Base-by-base conservation (phyloP, 768 basidiomycete genomes). In the Lactarius indigo region DNA sequence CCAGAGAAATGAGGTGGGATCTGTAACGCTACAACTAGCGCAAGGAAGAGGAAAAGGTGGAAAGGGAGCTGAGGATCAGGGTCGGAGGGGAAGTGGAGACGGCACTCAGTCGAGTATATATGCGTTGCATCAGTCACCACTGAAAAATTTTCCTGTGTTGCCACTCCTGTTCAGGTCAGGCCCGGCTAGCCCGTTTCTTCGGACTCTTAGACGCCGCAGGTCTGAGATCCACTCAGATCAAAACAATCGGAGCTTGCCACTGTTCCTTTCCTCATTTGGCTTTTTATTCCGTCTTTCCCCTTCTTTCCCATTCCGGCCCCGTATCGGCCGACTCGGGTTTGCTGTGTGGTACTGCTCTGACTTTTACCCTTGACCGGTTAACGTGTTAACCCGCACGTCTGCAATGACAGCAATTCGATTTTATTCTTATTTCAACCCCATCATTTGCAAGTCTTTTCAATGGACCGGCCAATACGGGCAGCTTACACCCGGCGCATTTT, bases 211-310 rank as follows among this genome's bases (percentile, higher is more conserved):
- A 42, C 59, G 54, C 64, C 47, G 58, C 41, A 44, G 2, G 6
- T 8, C 33, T 20, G n/a, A 65, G 64, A 65, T 65, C 6, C 47
- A 26, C 15, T 47, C 31, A 47, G 59, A 65, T 66, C 31, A 12
- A 57, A 65, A 56, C 54, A 50, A 37, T 57, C 65, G 65, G 65
- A 62, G n/a, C 61, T 58, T 66, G 50, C 50, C 60, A 61, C 47
- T 28, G 23, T 37, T 28, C 20, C 18, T 47, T 50, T 50, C 30
- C 28, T 18, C 13, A 23, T 42, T 42, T 42, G 13, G 62, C 3
- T 12, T 37, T 15, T 41, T 37, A 18, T 30, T 31, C 50, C 50
- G 37, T 33, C 20, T 28, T 9, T 20, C 33, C 61, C 57, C 58
- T 20, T 59, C 6, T 52, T 42, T n/a, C 13, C 17, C 4, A 15